phyloP scores from a whole-genome alignment of 148 eudicot species.

The Euryodendron excelsum region DNA sequence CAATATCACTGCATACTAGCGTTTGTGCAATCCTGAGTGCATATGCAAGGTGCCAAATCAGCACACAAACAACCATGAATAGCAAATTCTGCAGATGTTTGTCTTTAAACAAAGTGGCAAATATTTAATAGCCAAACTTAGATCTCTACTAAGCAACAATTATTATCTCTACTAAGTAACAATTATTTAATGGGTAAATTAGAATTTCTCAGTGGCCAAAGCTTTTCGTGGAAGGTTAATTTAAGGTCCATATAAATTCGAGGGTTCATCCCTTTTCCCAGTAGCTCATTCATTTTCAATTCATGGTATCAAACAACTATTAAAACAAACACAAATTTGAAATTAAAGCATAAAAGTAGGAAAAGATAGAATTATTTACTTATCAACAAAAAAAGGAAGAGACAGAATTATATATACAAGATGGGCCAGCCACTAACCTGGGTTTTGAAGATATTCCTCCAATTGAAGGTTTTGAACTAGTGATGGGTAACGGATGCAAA shows the following conservation, averaged over 20 bases:
- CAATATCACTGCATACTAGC: not conserved
- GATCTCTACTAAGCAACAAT: not conserved
- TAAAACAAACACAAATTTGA: not conserved
- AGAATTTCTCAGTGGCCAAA: not conserved
- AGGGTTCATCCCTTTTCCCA: not conserved
- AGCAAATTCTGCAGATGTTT: not conserved
- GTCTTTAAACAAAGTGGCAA: not conserved
- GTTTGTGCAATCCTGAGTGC: not conserved
- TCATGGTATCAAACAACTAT: not conserved
- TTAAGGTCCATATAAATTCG: not conserved
- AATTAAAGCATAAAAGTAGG: not conserved
- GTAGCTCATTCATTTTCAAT: not conserved
- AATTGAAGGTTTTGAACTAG: constrained; percentile 35
- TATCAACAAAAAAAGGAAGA: not conserved
- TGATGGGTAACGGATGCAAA: constrained; percentile 59
- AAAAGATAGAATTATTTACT: not conserved
- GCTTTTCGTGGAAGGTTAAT: not conserved
- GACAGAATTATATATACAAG: constrained; percentile 3
- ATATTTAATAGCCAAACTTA: not conserved
- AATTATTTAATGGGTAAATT: not conserved
- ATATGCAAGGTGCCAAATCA: constrained; percentile 4
- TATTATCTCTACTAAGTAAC: not conserved
- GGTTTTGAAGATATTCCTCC: constrained; percentile 46
- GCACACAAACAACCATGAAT: not conserved
- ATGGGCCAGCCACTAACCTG: constrained; percentile 37